Percentiles rank a stretch among this genome's conserved stretches.
Evolutionary conservation across 208 protist genomes (phyloP).

Genomic region (Spongospora subterranea): DNA sequence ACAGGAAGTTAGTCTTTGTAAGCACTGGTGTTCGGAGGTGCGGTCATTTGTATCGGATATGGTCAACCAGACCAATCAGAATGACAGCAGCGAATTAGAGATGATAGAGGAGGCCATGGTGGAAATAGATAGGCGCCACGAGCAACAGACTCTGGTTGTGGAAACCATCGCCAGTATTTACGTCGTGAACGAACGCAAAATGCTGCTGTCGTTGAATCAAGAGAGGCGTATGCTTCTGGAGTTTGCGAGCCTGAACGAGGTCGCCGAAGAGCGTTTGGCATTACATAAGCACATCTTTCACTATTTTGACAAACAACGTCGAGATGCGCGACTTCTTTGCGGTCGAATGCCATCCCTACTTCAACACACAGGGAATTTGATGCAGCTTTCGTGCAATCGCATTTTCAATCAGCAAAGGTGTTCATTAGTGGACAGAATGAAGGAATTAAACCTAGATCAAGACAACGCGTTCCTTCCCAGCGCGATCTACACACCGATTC

Average conservation of each 20-base stretch:
- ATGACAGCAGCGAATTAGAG: not conserved
- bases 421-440: not conserved
- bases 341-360: not conserved
- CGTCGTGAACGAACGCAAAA: not conserved
- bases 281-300: not conserved
- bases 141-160: not conserved
- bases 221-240: constrained; percentile 15
- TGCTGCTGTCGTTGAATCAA: not conserved
- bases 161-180: not conserved
- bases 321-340: not conserved
- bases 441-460: not conserved
- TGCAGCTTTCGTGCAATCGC: not conserved
- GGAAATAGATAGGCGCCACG: not conserved
- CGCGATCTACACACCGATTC: constrained; percentile 18
- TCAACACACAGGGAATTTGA: not conserved
- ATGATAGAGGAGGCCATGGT: not conserved
- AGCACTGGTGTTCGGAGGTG: not conserved
- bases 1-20: not conserved
- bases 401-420: not conserved
- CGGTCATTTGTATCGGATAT: not conserved
- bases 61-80: not conserved
- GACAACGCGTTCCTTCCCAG: not conserved
- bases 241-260: not conserved
- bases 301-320: not conserved
- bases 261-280: not conserved